Evolutionary conservation across 176 grass and related monocot genomes (phyloP), one percentile per base, ranked within the genome.

Genomic region (Thinopyrum elongatum): DNA sequence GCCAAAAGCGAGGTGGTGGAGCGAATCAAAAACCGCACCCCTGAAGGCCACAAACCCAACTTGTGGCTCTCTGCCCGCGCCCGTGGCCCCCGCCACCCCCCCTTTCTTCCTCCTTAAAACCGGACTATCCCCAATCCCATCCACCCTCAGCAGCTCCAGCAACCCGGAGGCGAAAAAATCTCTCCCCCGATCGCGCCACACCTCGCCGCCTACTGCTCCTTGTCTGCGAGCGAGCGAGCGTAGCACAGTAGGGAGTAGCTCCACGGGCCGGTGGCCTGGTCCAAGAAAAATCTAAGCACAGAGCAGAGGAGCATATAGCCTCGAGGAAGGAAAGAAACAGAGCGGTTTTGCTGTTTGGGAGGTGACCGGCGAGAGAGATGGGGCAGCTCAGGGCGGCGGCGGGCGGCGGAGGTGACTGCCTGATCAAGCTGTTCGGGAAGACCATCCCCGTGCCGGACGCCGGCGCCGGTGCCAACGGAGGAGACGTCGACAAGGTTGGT

Each of bases 371-470:
- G 69, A 22, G 34, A 42, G 46, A 87, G 77, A 86, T 81, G 70
- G 82, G 47, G 69, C 81, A 65, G 72, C 39, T 82, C 82, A 91
- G 58, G 70, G 60, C 75, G 55, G 77, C 61, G 17, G 80, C 17
- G 28, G 82, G 60, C 14, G 76, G 81, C 49, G 78, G 73, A 30
- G 80, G 86, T 26, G 85, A 94, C 39, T 70, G 77, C 82, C 70
- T 87, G 77, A 97, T 97, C 9, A 97, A 94, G 88, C 88, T 97
- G 77, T 97, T 97, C 65, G 94, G 94, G 65, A 94, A 84, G 88
- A 97, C 89, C 68, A 97, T 94, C 66, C 90, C 89, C 49, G 81
- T 88, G 84, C 87, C 87, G 27, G 85, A 86, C 27, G 70, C 47
- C n/a, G 27, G 76, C 38, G 82, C 29, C 5, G 74, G 39, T 21